A percentile compares a stretch with the other conserved stretches of the same genome.
Evolutionary conservation across 2,329 filamentous ascomycete genomes (phyloP).

Genomic region (Ascochyta pisi): DNA sequence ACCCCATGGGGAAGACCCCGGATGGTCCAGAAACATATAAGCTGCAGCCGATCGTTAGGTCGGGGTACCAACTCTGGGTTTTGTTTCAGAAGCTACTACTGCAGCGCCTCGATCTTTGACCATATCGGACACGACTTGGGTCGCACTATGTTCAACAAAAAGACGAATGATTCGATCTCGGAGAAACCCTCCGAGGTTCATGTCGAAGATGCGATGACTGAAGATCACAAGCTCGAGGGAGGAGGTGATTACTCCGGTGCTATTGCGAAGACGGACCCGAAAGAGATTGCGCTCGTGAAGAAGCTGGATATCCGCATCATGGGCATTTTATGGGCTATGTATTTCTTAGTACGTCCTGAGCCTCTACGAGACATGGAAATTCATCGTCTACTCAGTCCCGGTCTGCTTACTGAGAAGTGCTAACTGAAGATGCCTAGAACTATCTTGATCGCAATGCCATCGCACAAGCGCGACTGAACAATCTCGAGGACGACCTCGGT

Average conservation of each 20-base stretch:
- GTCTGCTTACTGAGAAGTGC: background rate
- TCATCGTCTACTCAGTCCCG: no score
- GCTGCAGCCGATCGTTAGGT: background rate
- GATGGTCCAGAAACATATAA: slow-evolving; percentile 1
- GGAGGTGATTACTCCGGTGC: slow-evolving; percentile 32
- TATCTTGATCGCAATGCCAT: slow-evolving; percentile 67
- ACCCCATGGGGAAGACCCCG: slow-evolving; percentile 9
- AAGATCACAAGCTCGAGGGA: slow-evolving; percentile 5
- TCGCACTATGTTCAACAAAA: background rate
- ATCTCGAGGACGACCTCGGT: slow-evolving; percentile 62
- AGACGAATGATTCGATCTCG: background rate
- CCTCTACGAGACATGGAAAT: no score
- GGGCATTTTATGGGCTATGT: slow-evolving; percentile 45
- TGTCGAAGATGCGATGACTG: background rate
- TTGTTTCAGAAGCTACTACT: background rate
- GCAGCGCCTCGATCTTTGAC: background rate
- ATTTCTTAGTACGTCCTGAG: slow-evolving; percentile 40
- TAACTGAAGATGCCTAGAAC: slow-evolving; percentile 9
- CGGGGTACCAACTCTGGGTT: background rate
- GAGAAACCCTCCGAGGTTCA: slow-evolving; percentile 1
- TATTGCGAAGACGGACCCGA: slow-evolving; percentile 31
- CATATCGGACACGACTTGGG: background rate
- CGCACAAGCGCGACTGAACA: slow-evolving; percentile 67
- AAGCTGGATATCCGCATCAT: slow-evolving; percentile 38
- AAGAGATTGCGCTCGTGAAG: slow-evolving; percentile 35